phyloP scores from a whole-genome alignment of 2,329 filamentous ascomycete species.

The Trichoderma atrobrunneum region DNA sequence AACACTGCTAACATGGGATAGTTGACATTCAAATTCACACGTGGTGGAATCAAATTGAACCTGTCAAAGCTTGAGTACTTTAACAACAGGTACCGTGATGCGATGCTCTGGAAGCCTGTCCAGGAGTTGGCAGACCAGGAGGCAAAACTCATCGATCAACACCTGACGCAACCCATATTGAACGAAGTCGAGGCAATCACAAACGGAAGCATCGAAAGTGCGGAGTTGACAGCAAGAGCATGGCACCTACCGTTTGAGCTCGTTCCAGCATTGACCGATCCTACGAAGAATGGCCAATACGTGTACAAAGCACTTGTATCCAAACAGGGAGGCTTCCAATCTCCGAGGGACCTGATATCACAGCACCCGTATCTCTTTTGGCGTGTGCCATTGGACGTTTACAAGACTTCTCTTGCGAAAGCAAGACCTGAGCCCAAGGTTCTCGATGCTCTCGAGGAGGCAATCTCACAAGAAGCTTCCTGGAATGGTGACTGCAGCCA shows the following conservation, averaged over 20 bases:
- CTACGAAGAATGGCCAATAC: conserved; percentile 23
- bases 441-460: conserved; percentile 27
- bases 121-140: conserved; percentile 26
- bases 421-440: conserved; percentile 23
- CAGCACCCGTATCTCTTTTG: conserved; percentile 40
- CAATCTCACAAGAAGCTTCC: conserved; percentile 21
- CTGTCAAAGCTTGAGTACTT: conserved; percentile 77
- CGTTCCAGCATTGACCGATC: conserved; percentile 27
- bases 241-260: conserved; percentile 28
- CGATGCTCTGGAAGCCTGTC: conserved; percentile 31
- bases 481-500: conserved; percentile 21
- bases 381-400: conserved; percentile 33
- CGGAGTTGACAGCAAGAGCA: conserved; percentile 11
- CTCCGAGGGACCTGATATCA: conserved; percentile 24
- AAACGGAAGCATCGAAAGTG: background rate
- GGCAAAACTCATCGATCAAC: conserved; percentile 25
- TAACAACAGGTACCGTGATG: conserved; percentile 62
- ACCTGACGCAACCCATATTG: conserved; percentile 26
- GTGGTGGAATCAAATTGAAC: conserved; percentile 81
- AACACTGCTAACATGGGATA: conserved; percentile 35
- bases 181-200: conserved; percentile 28
- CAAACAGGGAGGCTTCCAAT: conserved; percentile 28
- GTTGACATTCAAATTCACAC: conserved; percentile 86
- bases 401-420: conserved; percentile 28
- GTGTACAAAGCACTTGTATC: conserved; percentile 24